Percentiles rank a stretch among this genome's conserved stretches.
Evolutionary conservation across 2,329 filamentous ascomycete genomes (phyloP).

Genomic region (Diaporthe aspalathi): DNA sequence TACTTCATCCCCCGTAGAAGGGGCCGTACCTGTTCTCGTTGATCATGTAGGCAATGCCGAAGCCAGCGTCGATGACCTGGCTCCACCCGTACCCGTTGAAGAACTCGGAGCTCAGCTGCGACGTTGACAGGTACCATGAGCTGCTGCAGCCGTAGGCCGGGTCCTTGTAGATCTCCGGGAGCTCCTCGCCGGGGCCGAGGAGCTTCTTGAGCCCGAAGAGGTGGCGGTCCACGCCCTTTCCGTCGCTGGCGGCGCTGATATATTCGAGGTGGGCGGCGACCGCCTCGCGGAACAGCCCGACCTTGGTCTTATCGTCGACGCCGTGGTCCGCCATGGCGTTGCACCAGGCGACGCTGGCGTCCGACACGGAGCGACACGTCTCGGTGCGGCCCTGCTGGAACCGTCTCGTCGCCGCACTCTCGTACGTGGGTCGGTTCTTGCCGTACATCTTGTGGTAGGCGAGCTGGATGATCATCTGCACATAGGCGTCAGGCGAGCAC

Average conservation of each 20-base stretch:
- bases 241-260: conserved; percentile 88
- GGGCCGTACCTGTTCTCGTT: conserved; percentile 87
- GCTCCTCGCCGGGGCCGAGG: conserved; percentile 80
- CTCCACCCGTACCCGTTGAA: conserved; percentile 99
- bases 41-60: conserved; percentile 99
- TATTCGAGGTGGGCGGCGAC: conserved; percentile 88
- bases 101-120: conserved; percentile 93
- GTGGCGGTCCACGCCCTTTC: conserved; percentile 94
- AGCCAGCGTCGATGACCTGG: conserved; percentile 95
- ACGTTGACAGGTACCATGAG: conserved; percentile 90
- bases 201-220: conserved; percentile 97
- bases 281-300: conserved; percentile 84
- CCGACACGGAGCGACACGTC: conserved; percentile 91
- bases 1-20: neutral
- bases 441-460: conserved; percentile 99
- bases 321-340: conserved; percentile 81
- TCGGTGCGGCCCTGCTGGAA: conserved; percentile 98
- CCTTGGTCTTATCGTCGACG: conserved; percentile 71
- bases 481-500: conserved; percentile 96
- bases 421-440: conserved; percentile 96
- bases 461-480: conserved; percentile 98
- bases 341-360: conserved; percentile 93
- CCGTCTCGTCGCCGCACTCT: conserved; percentile 92
- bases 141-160: conserved; percentile 85
- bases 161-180: conserved; percentile 88